Base-by-base conservation (phyloP, 2,329 filamentous ascomycete species). In the Beauveria sp. region DNA sequence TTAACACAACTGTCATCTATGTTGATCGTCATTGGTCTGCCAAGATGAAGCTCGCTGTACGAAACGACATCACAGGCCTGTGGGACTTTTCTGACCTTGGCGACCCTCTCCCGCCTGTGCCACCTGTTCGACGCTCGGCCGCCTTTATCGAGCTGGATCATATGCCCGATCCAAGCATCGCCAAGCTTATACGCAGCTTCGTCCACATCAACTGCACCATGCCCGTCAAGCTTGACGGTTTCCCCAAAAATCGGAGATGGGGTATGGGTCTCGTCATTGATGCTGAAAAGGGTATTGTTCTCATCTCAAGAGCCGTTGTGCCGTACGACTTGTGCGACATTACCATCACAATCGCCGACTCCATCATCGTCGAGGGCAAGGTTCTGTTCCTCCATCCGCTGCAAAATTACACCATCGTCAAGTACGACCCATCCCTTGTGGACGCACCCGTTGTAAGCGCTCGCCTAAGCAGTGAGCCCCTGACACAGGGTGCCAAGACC, bases 201-300 rank as follows among this genome's bases (percentile, higher is more conserved):
- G 93, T 99, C 28, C 89, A 94, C 44, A 89, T 99, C 60, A 88
- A 90, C 65, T 96, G 92, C 68, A 90, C 88, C 26, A 93, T 99
- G 88, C 94, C 94, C 0, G 79, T 99, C 64, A 97, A 97, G 79
- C 83, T 99, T 10, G 94, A 99, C 72, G 94, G 94, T n/a, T 99
- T 96, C 72, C 96, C 94, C 6, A 91, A 94, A 73, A 91, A 94
- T 66, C 84, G 92, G 54, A 94, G 96, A 76, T 94, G 92, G 77
- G 94, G 94, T 1, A 97, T 96, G 80, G 94, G 94, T 44, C 79
- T 99, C 43, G 93, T 99, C n/a, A 90, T 99, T 64, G 94, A 99
- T 74, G 94, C 96, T 0, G 91, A 96, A 63, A 93, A 97, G 77
- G 94, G 94, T 20, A 81, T 99, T 20, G 94, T 99, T 7, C 84